Conservation (phyloP, 179 eudicot genomes). For the Beta corolliflora region DNA sequence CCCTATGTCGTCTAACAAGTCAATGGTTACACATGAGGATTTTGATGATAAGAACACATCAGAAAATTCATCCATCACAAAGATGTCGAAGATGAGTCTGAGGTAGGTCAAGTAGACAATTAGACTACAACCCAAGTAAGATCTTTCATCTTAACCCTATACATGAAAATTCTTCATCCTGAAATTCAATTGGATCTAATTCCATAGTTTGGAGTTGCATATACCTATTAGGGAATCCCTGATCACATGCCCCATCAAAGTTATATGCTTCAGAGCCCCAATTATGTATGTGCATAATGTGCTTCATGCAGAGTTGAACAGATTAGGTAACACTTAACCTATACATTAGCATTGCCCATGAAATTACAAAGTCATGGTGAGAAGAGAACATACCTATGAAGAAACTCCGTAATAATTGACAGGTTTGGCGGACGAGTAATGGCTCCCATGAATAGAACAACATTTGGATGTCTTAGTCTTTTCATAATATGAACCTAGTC, state of each 20-base stretch:
- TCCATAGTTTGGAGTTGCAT: neutral
- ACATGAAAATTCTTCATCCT: neutral
- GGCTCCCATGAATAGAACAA: constrained; percentile 98
- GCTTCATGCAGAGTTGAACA: neutral
- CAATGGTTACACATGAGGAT: neutral
- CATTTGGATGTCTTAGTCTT: constrained; percentile 89
- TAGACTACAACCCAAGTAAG: neutral
- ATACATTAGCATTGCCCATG: neutral
- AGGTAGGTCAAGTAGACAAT: neutral
- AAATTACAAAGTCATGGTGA: neutral
- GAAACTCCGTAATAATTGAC: constrained; percentile 91
- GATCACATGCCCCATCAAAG: neutral
- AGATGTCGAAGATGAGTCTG: neutral
- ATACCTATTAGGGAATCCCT: neutral
- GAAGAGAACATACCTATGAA: constrained; percentile 70
- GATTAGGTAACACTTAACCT: neutral
- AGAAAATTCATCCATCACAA: neutral
- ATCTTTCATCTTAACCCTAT: neutral
- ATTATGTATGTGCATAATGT: neutral
- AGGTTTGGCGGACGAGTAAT: constrained; percentile 90
- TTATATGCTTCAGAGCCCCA: neutral
- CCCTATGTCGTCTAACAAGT: no score
- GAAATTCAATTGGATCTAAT: neutral
- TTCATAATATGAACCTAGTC: constrained; percentile 82
- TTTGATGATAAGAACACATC: neutral